These are phyloP conservation scores for Ricinus communis DNA, from an alignment of 345 rosid species.

Conservation along the genomic window DNA sequence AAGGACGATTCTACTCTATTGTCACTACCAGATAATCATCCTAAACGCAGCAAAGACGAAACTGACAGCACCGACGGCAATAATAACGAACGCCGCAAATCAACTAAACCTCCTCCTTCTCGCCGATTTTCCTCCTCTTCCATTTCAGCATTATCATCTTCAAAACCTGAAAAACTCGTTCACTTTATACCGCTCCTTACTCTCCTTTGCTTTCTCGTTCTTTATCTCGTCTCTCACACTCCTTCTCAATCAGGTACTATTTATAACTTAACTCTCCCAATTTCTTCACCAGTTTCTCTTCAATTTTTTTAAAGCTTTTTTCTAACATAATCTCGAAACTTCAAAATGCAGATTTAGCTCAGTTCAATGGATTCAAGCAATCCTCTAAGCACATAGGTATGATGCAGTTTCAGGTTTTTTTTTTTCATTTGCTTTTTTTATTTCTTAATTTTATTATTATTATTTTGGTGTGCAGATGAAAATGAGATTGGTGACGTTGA, in stretches of 20 bases:
- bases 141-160: slow-evolving; percentile 28
- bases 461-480: slow-evolving; percentile 24
- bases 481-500: slow-evolving; percentile 38
- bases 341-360: slow-evolving; percentile 90
- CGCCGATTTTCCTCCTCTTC: slow-evolving; percentile 41
- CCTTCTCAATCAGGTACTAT: slow-evolving; percentile 72
- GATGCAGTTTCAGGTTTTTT: slow-evolving; percentile 50
- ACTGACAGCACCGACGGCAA: no score
- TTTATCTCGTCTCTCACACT: slow-evolving; percentile 74
- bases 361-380: slow-evolving; percentile 62
- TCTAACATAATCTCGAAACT: no score
- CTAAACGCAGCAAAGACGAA: slow-evolving; percentile 42
- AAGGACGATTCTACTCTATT: no score
- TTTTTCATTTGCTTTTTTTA: background rate
- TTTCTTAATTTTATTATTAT: background rate
- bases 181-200: slow-evolving; percentile 87
- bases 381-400: slow-evolving; percentile 51
- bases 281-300: background rate
- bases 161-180: slow-evolving; percentile 59
- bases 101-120: slow-evolving; percentile 37
- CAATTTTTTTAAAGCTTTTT: background rate
- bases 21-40: no score
- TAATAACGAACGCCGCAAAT: slow-evolving; percentile 34
- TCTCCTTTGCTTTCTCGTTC: slow-evolving; percentile 73
- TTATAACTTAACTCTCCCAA: slow-evolving; percentile 1